These are phyloP conservation scores for Blastobotrys proliferans DNA, from an alignment of 1,139 yeast genomes.

Conservation along the genomic window DNA sequence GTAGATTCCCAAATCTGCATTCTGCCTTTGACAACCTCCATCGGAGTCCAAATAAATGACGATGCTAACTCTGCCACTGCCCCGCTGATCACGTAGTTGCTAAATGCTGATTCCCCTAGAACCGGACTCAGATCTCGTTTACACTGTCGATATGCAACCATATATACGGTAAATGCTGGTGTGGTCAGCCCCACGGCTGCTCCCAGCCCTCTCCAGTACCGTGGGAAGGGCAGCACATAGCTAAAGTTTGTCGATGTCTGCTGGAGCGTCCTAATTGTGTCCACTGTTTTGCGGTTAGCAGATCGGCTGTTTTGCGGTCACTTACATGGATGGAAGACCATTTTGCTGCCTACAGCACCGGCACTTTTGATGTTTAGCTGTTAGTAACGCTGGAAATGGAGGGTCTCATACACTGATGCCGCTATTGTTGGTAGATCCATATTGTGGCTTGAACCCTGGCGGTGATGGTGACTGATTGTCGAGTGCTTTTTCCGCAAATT, in stretches of 20 bases:
- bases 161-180: slow-evolving; percentile 42
- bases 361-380: slow-evolving; percentile 26
- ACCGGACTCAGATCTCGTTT: slow-evolving; percentile 37
- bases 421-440: slow-evolving; percentile 28
- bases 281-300: slow-evolving; percentile 25
- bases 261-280: slow-evolving; percentile 39
- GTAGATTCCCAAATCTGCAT: slow-evolving; percentile 35
- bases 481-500: no score
- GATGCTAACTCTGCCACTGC: slow-evolving; percentile 40
- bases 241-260: slow-evolving; percentile 39
- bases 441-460: no score
- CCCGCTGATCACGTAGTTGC: slow-evolving; percentile 39
- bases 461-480: no score
- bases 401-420: slow-evolving; percentile 26
- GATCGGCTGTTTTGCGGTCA: slow-evolving; percentile 4
- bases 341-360: slow-evolving; percentile 35
- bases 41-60: slow-evolving; percentile 43
- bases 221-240: slow-evolving; percentile 35
- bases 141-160: slow-evolving; percentile 41
- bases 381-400: background rate
- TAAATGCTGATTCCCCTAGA: slow-evolving; percentile 35
- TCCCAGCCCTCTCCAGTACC: slow-evolving; percentile 41
- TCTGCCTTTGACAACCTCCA: slow-evolving; percentile 44
- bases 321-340: slow-evolving; percentile 37
- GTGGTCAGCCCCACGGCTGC: slow-evolving; percentile 40